These are phyloP conservation scores for Podila epicladia DNA, from an alignment of 192 early-diverging fungal species.

Conservation along the genomic window DNA sequence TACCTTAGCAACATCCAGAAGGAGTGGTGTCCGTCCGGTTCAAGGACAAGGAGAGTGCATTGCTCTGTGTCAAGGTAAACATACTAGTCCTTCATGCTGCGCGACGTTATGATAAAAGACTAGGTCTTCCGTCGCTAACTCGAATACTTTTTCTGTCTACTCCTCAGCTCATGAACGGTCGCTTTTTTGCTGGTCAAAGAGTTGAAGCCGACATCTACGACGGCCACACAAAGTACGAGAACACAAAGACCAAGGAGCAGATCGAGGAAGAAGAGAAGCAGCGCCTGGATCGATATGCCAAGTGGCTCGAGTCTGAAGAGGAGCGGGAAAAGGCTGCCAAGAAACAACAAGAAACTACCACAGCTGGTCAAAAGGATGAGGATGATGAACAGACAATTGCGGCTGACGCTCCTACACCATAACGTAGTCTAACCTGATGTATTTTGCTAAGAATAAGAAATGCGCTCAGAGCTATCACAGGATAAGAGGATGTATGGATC, in stretches of 20 bases:
- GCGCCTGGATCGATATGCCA: slow-evolving; percentile 86
- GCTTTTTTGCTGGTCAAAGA: slow-evolving; percentile 89
- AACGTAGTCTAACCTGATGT: too few relatives aligned
- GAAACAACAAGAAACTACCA: not conserved
- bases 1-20: slow-evolving; percentile 70
- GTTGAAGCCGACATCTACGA: slow-evolving; percentile 83
- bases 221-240: slow-evolving; percentile 83
- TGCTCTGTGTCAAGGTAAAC: slow-evolving; percentile 76
- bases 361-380: not conserved
- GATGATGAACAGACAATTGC: slow-evolving; percentile 12
- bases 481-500: too few relatives aligned
- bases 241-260: slow-evolving; percentile 61
- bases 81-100: slow-evolving; percentile 55
- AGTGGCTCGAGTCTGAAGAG: slow-evolving; percentile 82
- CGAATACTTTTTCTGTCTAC: not conserved
- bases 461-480: too few relatives aligned
- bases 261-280: slow-evolving; percentile 79
- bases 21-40: slow-evolving; percentile 92
- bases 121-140: not conserved
- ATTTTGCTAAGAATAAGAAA: too few relatives aligned
- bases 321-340: slow-evolving; percentile 6
- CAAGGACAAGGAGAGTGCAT: slow-evolving; percentile 80
- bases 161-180: slow-evolving; percentile 78
- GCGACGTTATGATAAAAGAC: too few relatives aligned
- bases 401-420: slow-evolving; percentile 36